These are phyloP conservation scores for Auricularia sp. DNA, from an alignment of 768 basidiomycete genomes.

Conservation along the genomic window DNA sequence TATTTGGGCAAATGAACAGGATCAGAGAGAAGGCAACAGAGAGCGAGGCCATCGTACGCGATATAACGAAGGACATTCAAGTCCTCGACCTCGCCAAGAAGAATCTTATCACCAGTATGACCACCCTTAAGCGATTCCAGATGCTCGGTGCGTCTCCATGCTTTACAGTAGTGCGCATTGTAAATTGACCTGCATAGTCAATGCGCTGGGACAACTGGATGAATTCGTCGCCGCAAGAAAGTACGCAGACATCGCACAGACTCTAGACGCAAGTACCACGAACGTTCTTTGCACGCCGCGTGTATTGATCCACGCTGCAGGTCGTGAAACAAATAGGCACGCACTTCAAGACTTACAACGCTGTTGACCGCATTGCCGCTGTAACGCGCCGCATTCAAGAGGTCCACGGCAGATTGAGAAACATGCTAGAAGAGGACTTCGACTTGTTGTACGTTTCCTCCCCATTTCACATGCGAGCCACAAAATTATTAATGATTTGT, in stretches of 20 bases:
- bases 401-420: constrained; percentile 71
- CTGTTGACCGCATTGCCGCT: constrained; percentile 65
- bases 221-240: constrained; percentile 65
- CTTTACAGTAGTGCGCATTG: neutral
- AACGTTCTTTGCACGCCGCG: neutral
- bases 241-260: constrained; percentile 77
- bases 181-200: constrained; percentile 38
- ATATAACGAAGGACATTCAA: constrained; percentile 96
- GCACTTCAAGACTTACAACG: constrained; percentile 69
- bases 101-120: constrained; percentile 85
- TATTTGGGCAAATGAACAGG: constrained; percentile 89
- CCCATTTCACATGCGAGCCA: neutral
- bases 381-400: constrained; percentile 74
- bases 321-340: constrained; percentile 79
- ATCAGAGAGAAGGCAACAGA: constrained; percentile 96
- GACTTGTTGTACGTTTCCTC: constrained; percentile 65
- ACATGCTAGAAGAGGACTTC: constrained; percentile 79
- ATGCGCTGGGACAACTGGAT: constrained; percentile 72
- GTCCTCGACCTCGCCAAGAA: constrained; percentile 87
- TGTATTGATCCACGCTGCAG: constrained; percentile 26
- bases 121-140: constrained; percentile 77
- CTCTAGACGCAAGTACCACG: constrained; percentile 52
- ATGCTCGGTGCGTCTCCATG: constrained; percentile 66
- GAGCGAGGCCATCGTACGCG: constrained; percentile 88
- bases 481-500: neutral